Conservation (phyloP, 2,329 filamentous ascomycete genomes). For the Pseudogymnoascus sp. region DNA sequence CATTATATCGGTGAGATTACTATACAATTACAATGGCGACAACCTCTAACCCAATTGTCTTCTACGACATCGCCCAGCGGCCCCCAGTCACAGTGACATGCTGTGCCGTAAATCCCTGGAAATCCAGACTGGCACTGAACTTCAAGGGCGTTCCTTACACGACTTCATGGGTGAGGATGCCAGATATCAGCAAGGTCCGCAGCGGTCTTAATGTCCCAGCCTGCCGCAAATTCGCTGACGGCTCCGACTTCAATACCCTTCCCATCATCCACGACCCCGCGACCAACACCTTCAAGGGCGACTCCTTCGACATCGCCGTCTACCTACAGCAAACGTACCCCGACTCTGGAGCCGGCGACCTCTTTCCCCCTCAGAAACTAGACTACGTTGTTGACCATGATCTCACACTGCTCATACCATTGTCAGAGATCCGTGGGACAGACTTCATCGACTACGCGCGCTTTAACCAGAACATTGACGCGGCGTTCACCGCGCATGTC, state of each 20-base stretch:
- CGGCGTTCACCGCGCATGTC: constrained; percentile 42
- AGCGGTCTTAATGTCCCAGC: constrained; percentile 39
- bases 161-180: constrained; percentile 46
- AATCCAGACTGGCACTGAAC: constrained; percentile 43
- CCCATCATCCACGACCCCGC: constrained; percentile 46
- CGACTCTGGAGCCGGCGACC: constrained; percentile 34
- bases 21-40: constrained; percentile 1
- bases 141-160: constrained; percentile 41
- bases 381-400: constrained; percentile 33
- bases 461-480: constrained; percentile 51
- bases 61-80: constrained; percentile 14
- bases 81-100: constrained; percentile 7
- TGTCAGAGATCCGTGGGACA: constrained; percentile 27
- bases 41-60: not conserved
- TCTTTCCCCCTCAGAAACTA: constrained; percentile 39
- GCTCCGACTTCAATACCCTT: constrained; percentile 52
- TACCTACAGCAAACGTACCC: constrained; percentile 50
- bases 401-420: constrained; percentile 30
- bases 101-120: constrained; percentile 41
- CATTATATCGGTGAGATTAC: not conserved
- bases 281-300: constrained; percentile 41
- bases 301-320: constrained; percentile 59
- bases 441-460: constrained; percentile 29
- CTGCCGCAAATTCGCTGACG: constrained; percentile 48
- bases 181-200: constrained; percentile 45